These are phyloP conservation scores for Corchorus olitorius DNA, from an alignment of 345 rosid genomes.

Conservation along the genomic window DNA sequence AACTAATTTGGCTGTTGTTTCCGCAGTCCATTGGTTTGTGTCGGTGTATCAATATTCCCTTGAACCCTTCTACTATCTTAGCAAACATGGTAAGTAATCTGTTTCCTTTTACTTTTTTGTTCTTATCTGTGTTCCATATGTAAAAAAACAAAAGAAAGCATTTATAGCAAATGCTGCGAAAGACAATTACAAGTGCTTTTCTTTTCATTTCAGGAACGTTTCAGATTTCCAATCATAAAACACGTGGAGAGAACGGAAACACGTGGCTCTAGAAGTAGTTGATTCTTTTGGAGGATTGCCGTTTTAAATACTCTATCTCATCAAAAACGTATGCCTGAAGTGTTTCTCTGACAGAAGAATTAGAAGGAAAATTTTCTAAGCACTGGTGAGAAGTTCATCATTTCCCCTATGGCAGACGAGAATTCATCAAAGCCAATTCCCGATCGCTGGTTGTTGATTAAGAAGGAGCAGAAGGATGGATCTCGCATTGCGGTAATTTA, in stretches of 20 bases:
- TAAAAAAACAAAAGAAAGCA: neutral
- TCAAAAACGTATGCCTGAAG: slow-evolving; percentile 18
- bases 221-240: slow-evolving; percentile 6
- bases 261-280: slow-evolving; percentile 19
- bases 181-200: neutral
- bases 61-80: neutral
- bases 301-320: slow-evolving; percentile 19
- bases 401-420: slow-evolving; percentile 22
- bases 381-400: slow-evolving; percentile 1
- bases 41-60: neutral
- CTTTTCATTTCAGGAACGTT: slow-evolving; percentile 10
- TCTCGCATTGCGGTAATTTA: slow-evolving; percentile 23
- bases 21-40: neutral
- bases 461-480: slow-evolving; percentile 11
- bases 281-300: slow-evolving; percentile 8
- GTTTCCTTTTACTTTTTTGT: neutral
- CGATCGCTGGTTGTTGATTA: slow-evolving; percentile 22
- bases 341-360: neutral
- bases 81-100: slow-evolving; percentile 7
- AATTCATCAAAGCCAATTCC: slow-evolving; percentile 17
- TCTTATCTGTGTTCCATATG: neutral
- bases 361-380: slow-evolving; percentile 5
- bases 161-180: neutral
- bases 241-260: slow-evolving; percentile 19
- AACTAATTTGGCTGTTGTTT: neutral